phyloP scores from a whole-genome alignment of 345 rosid species.

The Litchi chinensis region DNA sequence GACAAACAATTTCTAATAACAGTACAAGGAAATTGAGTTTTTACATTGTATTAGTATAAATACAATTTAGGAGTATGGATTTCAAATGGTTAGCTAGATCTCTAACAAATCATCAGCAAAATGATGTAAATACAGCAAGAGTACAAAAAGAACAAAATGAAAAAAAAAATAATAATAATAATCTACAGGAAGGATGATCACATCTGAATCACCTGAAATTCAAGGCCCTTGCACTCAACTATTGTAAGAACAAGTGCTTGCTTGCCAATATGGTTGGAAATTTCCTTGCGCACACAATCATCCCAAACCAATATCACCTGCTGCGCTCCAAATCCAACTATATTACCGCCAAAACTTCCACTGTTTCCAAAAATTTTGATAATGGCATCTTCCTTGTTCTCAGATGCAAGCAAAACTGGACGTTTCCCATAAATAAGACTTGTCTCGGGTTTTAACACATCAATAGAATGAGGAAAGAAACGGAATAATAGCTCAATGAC shows the following conservation, averaged over 20 bases:
- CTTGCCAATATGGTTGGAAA: slow-evolving; percentile 36
- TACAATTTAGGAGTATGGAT: not conserved
- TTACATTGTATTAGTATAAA: not conserved
- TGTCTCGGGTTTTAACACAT: slow-evolving; percentile 41
- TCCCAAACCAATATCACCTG: slow-evolving; percentile 55
- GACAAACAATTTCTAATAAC: not conserved
- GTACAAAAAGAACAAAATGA: not conserved
- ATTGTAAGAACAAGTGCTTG: slow-evolving; percentile 54
- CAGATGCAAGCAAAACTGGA: slow-evolving; percentile 45
- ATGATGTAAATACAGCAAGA: not conserved
- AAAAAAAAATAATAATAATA: not conserved
- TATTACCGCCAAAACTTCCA: slow-evolving; percentile 12
- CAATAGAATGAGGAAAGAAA: slow-evolving; percentile 44
- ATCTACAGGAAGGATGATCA: not conserved
- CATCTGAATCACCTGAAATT: slow-evolving; percentile 44
- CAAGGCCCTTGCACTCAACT: slow-evolving; percentile 54
- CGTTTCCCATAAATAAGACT: slow-evolving; percentile 51
- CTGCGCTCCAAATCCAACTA: slow-evolving; percentile 55
- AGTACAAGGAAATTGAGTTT: not conserved
- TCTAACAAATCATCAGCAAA: not conserved
- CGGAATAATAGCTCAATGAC: slow-evolving; percentile 46
- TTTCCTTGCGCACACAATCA: slow-evolving; percentile 35
- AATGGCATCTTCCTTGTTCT: slow-evolving; percentile 38
- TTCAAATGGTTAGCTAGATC: not conserved
- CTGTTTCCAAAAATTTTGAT: slow-evolving; percentile 43